Evolutionary conservation across 23 red algal genomes (phyloP), one percentile per base, ranked within the genome.

Genomic region (Gracilaria caudata): DNA sequence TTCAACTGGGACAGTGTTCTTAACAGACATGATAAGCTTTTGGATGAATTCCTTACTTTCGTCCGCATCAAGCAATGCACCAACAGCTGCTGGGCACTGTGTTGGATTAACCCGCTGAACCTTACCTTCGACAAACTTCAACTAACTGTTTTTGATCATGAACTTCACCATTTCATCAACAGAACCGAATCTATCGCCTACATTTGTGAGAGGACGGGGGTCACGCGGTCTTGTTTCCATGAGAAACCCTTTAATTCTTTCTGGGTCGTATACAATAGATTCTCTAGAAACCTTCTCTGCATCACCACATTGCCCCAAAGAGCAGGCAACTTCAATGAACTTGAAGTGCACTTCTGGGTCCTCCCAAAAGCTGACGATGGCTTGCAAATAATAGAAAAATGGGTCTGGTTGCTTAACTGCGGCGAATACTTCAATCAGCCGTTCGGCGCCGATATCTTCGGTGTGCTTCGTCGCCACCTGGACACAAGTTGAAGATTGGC

Each of bases 201-300:
- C 97, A 66, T 99, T 99, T 56, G 95, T 96, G 33, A 99, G 80
- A 65, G 97, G 97, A 26, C 97, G 92, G 14, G 97, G 97, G 64
- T 99, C 97, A 19, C 77, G 65, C 29, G 91, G 94, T 28, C 83
- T 68, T 30, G 93, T 79, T 34, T 94, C 90, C 89, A 99, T 95
- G 11, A 99, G 76, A 64, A 84, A 92, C 20, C 68, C 81, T 79
- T 95, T 95, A 32, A 99, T 93, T 41, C 83, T 68, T 60, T 99
- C 93, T 25, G 97, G 93, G 65, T 99, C 93, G 65, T 95, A 99
- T 16, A 94, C 82, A 57, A 61, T 94, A 33, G 86, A 92, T 77
- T 96, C 93, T 34, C 97, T 74, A 66, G 97, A 95, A 34, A 99
- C 93, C 74, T 93, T 68, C 51, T 95, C 97, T 4, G 94, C 97